Base-by-base conservation (phyloP, 140 eudicot genomes). In the Oenanthe javanica region DNA sequence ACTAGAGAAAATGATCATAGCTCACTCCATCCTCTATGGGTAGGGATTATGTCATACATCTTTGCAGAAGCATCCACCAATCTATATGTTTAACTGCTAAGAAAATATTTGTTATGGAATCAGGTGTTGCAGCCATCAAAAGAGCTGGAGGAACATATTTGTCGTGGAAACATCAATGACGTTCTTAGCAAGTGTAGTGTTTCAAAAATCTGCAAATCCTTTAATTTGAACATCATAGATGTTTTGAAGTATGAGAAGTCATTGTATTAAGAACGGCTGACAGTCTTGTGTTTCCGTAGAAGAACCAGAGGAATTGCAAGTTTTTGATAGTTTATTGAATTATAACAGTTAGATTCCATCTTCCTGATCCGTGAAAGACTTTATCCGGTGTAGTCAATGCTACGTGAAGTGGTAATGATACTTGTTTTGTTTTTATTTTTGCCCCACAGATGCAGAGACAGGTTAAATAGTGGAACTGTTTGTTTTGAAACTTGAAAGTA, bases 61-160 rank as follows among this genome's bases (percentile, higher is more conserved):
- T 43, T 21, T 59, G 45, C 40, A 15, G 52, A 0, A 36, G 14
- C 61, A 75, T 75, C 42, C 46, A 75, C 13, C 15, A 23, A 72
- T 72, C 0, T 18, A 45, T 72, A n/a, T 72, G 52, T 72, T 43
- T 19, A 36, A 31, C 13, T 75, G 46, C 64, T 27, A 49, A 49
- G 13, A 23, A 0, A 2, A 27, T 75, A 23, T 57, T 59, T 63
- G 51, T 45, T 72, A 25, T 74, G 50, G 7, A 36, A 48, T 77
- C 86, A 92, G 99, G 93, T 86, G 77, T 87, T 96, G 88, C 81
- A 81, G 55, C 92, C 98, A 46, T 92, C 90, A 3, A 89, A 91
- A 81, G 96, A 96, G 83, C 93, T 96, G 74, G 86, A 91, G 67
- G 86, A 86, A 84, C 94, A 93, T 49, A 63, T 91, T 66, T 86